phyloP scores from a whole-genome alignment of 1,284 basidiomycete species.

The Chondrostereum purpureum region DNA sequence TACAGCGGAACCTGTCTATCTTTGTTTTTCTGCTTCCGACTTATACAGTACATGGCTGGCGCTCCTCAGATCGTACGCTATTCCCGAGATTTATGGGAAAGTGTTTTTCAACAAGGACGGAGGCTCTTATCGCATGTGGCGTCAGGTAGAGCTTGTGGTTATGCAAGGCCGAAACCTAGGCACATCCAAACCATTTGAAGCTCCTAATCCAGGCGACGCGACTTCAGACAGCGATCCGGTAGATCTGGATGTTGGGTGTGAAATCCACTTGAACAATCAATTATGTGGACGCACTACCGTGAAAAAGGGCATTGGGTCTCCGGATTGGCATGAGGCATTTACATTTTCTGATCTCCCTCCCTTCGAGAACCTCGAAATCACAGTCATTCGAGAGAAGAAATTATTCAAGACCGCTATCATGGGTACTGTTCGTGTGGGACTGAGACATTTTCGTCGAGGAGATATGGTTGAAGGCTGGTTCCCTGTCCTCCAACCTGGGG shows the following conservation, averaged over 20 bases:
- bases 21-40: slow-evolving; percentile 58
- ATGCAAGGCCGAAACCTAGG: slow-evolving; percentile 67
- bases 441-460: slow-evolving; percentile 65
- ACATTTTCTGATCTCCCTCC: slow-evolving; percentile 66
- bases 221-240: slow-evolving; percentile 41
- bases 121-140: slow-evolving; percentile 79
- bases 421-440: slow-evolving; percentile 58
- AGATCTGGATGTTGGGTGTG: slow-evolving; percentile 66
- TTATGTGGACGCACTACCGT: slow-evolving; percentile 67
- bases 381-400: slow-evolving; percentile 63
- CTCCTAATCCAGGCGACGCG: slow-evolving; percentile 19
- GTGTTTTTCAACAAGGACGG: slow-evolving; percentile 52
- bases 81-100: slow-evolving; percentile 69
- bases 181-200: slow-evolving; percentile 28
- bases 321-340: slow-evolving; percentile 77
- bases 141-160: slow-evolving; percentile 66
- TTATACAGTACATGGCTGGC: slow-evolving; percentile 64
- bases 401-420: slow-evolving; percentile 45
- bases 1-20: slow-evolving; percentile 60
- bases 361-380: slow-evolving; percentile 59
- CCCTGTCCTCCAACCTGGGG: slow-evolving; percentile 54
- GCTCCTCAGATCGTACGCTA: slow-evolving; percentile 68
- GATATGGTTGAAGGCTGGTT: slow-evolving; percentile 78
- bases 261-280: slow-evolving; percentile 57
- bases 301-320: slow-evolving; percentile 56